Percentiles rank a stretch among this genome's conserved stretches.
Conservation (phyloP, 371 early-diverging fungal genomes). For the Apophysomyces ossiformis region DNA sequence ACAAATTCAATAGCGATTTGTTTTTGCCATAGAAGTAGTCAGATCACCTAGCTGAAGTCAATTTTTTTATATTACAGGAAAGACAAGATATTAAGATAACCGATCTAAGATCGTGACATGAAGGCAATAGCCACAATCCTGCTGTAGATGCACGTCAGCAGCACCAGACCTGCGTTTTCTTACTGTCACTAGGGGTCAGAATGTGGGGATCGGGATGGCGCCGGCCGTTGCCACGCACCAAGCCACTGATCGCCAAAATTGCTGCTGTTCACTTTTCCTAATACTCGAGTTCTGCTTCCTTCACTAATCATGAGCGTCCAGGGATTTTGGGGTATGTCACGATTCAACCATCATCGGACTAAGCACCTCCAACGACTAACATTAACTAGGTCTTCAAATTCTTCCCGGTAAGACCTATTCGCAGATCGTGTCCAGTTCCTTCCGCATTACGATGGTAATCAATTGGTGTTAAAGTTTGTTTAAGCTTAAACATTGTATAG, state of each 20-base stretch:
- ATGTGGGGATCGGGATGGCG: too few species aligned
- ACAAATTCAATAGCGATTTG: too few species aligned
- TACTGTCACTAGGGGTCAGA: too few species aligned
- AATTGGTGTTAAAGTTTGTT: neutral
- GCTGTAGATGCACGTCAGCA: too few species aligned
- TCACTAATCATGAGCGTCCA: slow-evolving; percentile 20
- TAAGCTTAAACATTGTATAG: slow-evolving; percentile 34
- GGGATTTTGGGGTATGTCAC: slow-evolving; percentile 27
- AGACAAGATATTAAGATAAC: too few species aligned
- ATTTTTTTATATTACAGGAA: too few species aligned
- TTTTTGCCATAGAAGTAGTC: too few species aligned
- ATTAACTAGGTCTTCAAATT: slow-evolving; percentile 52
- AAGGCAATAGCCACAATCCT: too few species aligned
- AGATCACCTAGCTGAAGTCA: too few species aligned
- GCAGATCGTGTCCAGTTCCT: slow-evolving; percentile 72
- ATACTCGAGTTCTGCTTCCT: neutral
- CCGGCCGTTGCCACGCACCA: neutral
- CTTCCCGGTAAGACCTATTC: slow-evolving; percentile 67
- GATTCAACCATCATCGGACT: neutral
- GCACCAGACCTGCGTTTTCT: too few species aligned
- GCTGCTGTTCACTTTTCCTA: neutral
- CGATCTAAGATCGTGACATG: too few species aligned
- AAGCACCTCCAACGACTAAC: neutral
- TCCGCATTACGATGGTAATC: slow-evolving; percentile 73
- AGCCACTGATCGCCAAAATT: neutral